Percentiles rank a stretch among this genome's conserved stretches.
Conservation (phyloP, 2,329 filamentous ascomycete genomes). For the Alternaria sp. region DNA sequence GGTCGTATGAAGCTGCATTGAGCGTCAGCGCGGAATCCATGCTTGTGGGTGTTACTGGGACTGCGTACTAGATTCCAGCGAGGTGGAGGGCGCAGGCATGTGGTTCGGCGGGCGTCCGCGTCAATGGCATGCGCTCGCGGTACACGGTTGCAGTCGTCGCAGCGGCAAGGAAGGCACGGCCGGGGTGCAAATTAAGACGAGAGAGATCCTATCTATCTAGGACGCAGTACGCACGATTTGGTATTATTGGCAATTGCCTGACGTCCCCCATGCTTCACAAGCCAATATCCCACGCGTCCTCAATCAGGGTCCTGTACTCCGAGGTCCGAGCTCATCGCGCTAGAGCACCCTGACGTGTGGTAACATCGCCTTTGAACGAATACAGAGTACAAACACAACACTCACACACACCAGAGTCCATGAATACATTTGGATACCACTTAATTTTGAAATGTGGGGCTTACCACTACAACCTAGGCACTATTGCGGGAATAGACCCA, state of each 20-base stretch:
- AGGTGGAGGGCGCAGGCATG: constrained; percentile 47
- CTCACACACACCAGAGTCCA: neutral
- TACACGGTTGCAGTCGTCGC: constrained; percentile 26
- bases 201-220: neutral
- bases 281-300: constrained; percentile 6
- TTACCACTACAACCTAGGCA: neutral
- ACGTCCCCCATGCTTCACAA: constrained; percentile 20
- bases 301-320: constrained; percentile 10
- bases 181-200: neutral
- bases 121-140: constrained; percentile 41
- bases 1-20: constrained; percentile 80
- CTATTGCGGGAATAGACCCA: constrained; percentile 54
- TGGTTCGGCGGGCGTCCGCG: constrained; percentile 43
- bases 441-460: neutral
- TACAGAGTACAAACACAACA: neutral
- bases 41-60: constrained; percentile 11
- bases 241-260: constrained; percentile 14
- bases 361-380: constrained; percentile 4
- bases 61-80: constrained; percentile 48
- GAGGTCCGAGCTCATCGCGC: constrained; percentile 22
- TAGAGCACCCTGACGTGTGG: constrained; percentile 1
- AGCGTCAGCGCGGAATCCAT: constrained; percentile 32
- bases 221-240: constrained; percentile 5
- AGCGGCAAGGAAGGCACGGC: neutral
- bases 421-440: neutral